Percentiles rank a stretch among this genome's conserved stretches.
Conservation (phyloP, 768 basidiomycete genomes). For the Kwoniella pini region DNA sequence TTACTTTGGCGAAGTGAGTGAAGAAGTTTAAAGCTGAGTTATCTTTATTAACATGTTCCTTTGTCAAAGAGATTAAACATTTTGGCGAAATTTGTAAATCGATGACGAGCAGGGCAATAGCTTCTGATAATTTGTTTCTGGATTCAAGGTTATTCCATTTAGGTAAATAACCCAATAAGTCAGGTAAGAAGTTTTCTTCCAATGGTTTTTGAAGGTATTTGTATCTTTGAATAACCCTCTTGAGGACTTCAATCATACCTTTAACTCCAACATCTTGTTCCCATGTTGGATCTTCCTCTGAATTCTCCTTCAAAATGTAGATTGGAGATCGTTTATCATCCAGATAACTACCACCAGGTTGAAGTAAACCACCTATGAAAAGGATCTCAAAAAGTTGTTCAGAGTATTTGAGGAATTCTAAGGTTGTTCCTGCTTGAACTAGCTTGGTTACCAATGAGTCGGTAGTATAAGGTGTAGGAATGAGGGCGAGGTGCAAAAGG, state of each 20-base stretch:
- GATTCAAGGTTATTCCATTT: constrained; percentile 71
- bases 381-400: constrained; percentile 94
- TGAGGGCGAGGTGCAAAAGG: constrained; percentile 49
- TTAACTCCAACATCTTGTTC: constrained; percentile 64
- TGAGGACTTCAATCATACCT: constrained; percentile 89
- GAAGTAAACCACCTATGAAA: constrained; percentile 91
- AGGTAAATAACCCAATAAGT: constrained; percentile 69
- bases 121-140: constrained; percentile 78
- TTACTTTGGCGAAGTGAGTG: constrained; percentile 76
- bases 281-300: constrained; percentile 58
- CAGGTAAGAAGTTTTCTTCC: constrained; percentile 78
- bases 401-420: constrained; percentile 97
- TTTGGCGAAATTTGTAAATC: constrained; percentile 77
- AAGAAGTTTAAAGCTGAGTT: constrained; percentile 76
- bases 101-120: constrained; percentile 77
- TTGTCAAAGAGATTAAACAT: constrained; percentile 78
- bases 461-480: constrained; percentile 45
- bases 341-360: constrained; percentile 89
- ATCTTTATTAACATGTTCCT: constrained; percentile 95
- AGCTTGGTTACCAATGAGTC: constrained; percentile 58
- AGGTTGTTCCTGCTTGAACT: constrained; percentile 83
- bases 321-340: constrained; percentile 81
- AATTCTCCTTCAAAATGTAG: constrained; percentile 54
- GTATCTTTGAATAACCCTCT: constrained; percentile 95
- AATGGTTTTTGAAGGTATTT: constrained; percentile 98